A percentile compares a stretch with the other conserved stretches of the same genome.
These are phyloP conservation scores for Cytospora leucostoma DNA, from an alignment of 2,329 filamentous ascomycete genomes.

Conservation along the genomic window DNA sequence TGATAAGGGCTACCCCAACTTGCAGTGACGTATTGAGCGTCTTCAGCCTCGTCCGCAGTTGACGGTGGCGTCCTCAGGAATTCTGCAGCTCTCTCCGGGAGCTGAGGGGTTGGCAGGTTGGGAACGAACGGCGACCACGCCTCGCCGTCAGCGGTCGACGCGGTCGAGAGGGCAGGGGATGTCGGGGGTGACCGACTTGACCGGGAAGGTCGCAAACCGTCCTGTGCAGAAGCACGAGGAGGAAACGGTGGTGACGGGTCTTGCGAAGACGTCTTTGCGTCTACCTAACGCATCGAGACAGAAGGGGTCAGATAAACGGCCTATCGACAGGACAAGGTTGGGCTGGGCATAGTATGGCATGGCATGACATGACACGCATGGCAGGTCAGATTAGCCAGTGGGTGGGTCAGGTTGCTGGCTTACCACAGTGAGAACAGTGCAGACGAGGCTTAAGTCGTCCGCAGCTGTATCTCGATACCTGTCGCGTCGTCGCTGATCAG, in stretches of 20 bases:
- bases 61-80: conserved; percentile 57
- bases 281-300: conserved; percentile 36
- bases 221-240: conserved; percentile 64
- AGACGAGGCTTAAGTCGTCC: conserved; percentile 62
- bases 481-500: conserved; percentile 27
- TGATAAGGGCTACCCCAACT: conserved; percentile 94
- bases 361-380: no score
- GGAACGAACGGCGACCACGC: conserved; percentile 61
- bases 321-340: background rate
- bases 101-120: conserved; percentile 58
- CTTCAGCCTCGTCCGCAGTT: conserved; percentile 36
- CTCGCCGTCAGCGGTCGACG: conserved; percentile 61
- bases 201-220: conserved; percentile 48
- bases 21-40: conserved; percentile 63
- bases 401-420: conserved; percentile 34
- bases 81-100: conserved; percentile 57
- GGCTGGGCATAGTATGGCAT: conserved; percentile 1
- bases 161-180: conserved; percentile 62
- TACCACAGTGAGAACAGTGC: conserved; percentile 61
- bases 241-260: conserved; percentile 50
- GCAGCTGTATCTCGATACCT: conserved; percentile 55
- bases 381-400: conserved; percentile 4
- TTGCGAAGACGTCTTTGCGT: conserved; percentile 59
- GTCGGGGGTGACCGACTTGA: conserved; percentile 42
- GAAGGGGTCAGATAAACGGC: conserved; percentile 22